These are phyloP conservation scores for Cystofilobasidium macerans DNA, from an alignment of 768 basidiomycete species.

Conservation along the genomic window DNA sequence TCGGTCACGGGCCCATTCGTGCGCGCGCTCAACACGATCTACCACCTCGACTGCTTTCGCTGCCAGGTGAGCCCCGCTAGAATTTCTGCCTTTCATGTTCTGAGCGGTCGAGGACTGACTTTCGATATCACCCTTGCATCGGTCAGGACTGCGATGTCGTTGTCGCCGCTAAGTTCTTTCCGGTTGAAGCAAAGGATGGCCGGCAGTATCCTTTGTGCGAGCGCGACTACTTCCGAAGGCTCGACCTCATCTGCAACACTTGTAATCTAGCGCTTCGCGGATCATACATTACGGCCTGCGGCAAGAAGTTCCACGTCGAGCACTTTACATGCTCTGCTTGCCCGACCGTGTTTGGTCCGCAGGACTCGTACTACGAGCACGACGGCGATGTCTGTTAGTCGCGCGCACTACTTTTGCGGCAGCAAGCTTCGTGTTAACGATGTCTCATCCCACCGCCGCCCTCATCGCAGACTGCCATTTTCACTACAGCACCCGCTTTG, in stretches of 20 bases:
- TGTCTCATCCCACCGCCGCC: not conserved
- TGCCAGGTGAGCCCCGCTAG: constrained; percentile 61
- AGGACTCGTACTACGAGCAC: constrained; percentile 98
- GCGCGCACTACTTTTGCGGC: not conserved
- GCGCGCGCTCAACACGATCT: constrained; percentile 82
- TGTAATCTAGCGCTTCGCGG: constrained; percentile 88
- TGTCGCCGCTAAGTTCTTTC: constrained; percentile 97
- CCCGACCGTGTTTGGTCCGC: constrained; percentile 88
- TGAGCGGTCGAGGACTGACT: too few relatives aligned
- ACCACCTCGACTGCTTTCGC: constrained; percentile 95
- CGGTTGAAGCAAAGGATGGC: constrained; percentile 59
- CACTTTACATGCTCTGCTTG: constrained; percentile 98
- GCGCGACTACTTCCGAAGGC: constrained; percentile 89
- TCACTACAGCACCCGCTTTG: constrained; percentile 97
- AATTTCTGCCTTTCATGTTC: not conserved
- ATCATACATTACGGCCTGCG: constrained; percentile 98
- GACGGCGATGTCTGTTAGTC: constrained; percentile 72
- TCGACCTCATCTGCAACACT: constrained; percentile 92
- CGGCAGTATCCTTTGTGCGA: constrained; percentile 92
- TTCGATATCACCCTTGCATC: too few relatives aligned
- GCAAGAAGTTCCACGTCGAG: constrained; percentile 98
- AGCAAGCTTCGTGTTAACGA: too few relatives aligned
- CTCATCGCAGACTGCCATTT: constrained; percentile 68
- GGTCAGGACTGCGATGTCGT: constrained; percentile 85
- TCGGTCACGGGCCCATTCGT: constrained; percentile 67